phyloP scores from a whole-genome alignment of 192 early-diverging fungal genomes.

The Mortierella antarctica region DNA sequence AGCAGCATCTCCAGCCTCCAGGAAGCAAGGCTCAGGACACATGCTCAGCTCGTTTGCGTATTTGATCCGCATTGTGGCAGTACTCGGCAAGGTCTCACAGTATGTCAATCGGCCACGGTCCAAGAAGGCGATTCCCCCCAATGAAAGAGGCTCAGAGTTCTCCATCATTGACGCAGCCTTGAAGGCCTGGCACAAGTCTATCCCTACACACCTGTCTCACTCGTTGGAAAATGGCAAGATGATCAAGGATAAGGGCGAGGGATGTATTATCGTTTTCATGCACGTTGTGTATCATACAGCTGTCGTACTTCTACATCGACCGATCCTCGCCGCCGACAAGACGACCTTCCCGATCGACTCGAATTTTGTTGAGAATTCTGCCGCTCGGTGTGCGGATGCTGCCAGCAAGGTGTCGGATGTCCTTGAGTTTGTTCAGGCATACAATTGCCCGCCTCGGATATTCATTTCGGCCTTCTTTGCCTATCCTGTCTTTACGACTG shows the following conservation, averaged over 20 bases:
- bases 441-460: slow-evolving; percentile 23
- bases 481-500: slow-evolving; percentile 61
- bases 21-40: slow-evolving; percentile 23
- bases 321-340: slow-evolving; percentile 50
- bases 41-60: slow-evolving; percentile 50
- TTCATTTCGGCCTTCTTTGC: slow-evolving; percentile 58
- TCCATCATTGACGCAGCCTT: slow-evolving; percentile 49
- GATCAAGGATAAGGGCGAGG: slow-evolving; percentile 31
- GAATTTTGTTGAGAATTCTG: slow-evolving; percentile 54
- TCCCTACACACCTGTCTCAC: slow-evolving; percentile 46
- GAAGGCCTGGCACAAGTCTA: slow-evolving; percentile 49
- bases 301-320: slow-evolving; percentile 61
- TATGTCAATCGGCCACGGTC: slow-evolving; percentile 59
- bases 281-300: slow-evolving; percentile 61
- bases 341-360: slow-evolving; percentile 20
- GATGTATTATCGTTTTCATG: slow-evolving; percentile 49
- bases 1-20: slow-evolving; percentile 6
- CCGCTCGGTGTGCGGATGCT: slow-evolving; percentile 50
- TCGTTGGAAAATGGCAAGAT: slow-evolving; percentile 53
- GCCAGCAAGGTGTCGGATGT: slow-evolving; percentile 57
- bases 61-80: slow-evolving; percentile 51
- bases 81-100: slow-evolving; percentile 57
- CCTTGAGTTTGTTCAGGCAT: slow-evolving; percentile 42
- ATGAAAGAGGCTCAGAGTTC: slow-evolving; percentile 59
- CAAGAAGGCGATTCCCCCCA: slow-evolving; percentile 44